Evolutionary conservation across 2,329 filamentous ascomycete species (phyloP).

Genomic region (Fusarium secorum): DNA sequence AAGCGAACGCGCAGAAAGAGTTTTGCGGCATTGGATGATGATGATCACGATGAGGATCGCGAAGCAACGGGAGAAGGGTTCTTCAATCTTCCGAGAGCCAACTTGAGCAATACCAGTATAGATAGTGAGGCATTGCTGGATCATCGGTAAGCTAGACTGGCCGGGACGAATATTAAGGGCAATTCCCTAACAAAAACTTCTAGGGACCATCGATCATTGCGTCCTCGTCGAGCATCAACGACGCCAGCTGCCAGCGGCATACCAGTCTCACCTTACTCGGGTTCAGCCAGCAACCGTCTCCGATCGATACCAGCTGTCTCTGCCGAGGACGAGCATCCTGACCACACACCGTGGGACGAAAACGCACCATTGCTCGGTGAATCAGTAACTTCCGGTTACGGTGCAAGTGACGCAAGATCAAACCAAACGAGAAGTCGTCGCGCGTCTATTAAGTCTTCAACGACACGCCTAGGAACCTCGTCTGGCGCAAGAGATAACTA

Average conservation of each 20-base stretch:
- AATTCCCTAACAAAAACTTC: background rate
- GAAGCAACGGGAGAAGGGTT: slow-evolving; percentile 52
- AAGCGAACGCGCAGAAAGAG: slow-evolving; percentile 80
- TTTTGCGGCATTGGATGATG: slow-evolving; percentile 72
- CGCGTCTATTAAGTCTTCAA: slow-evolving; percentile 62
- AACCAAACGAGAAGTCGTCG: slow-evolving; percentile 53
- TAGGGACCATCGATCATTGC: slow-evolving; percentile 68
- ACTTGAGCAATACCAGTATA: slow-evolving; percentile 83
- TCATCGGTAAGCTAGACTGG: slow-evolving; percentile 68
- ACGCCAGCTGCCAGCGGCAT: slow-evolving; percentile 46
- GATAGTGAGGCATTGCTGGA: slow-evolving; percentile 90
- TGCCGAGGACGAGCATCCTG: slow-evolving; percentile 58
- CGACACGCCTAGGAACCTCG: slow-evolving; percentile 49
- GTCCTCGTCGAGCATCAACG: slow-evolving; percentile 68
- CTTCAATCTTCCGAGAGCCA: slow-evolving; percentile 60
- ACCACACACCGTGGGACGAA: slow-evolving; percentile 57
- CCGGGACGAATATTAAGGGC: background rate
- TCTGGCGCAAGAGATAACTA: slow-evolving; percentile 56
- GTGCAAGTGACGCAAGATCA: slow-evolving; percentile 50
- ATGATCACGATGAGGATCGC: slow-evolving; percentile 54
- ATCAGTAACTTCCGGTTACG: slow-evolving; percentile 51
- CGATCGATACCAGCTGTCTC: slow-evolving; percentile 48
- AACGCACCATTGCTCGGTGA: slow-evolving; percentile 62
- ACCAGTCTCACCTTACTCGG: slow-evolving; percentile 46
- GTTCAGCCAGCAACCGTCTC: slow-evolving; percentile 46